Base-by-base conservation (phyloP, 1,284 basidiomycete genomes). In the Cryptococcus depauperatus region DNA sequence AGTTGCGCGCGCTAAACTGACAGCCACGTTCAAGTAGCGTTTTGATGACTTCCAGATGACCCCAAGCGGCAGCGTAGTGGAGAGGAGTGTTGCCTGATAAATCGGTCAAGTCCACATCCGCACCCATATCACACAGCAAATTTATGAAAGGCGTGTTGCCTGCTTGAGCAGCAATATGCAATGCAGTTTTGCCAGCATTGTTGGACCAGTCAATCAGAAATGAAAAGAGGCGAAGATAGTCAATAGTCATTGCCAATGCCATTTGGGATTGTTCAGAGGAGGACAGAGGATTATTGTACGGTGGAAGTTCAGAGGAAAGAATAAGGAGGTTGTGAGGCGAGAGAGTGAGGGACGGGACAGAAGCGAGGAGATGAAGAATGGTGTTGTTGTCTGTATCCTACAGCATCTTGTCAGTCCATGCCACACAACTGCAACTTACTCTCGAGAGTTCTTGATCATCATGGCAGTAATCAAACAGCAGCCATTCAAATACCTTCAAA, bases 131-230 rank as follows among this genome's bases (percentile, higher is more conserved):
- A 61, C 85, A 84, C 33, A 96, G 74, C 3, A 53, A 44, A 6
- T 49, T 75, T 46, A 87, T 86, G 48, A 93, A 81, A 43, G 85
- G 84, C 57, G 89, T 83, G 56, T 91, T 89, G 33, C 92, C 92
- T 50, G 84, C 85, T 55, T 89, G 74, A 38, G 90, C 81, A 2
- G 90, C 87, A 44, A 86, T 75, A 68, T 96, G 91, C 5, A 96
- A 73, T 1, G 91, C 84, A 0, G 92, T 95, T 69, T 83, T 90
- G 18, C 90, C 90, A 34, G 84, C 79, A 7, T 77, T 73, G 67
- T 95, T 92, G 29, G 83, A 82, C 88, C 89, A 93, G 67, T 95
- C 88, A 38, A 92, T 73, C 37, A 87, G 81, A 67, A 84, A 83
- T 0, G 84, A 77, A 47, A 72, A 71, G 33, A 61, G 52, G 4